A percentile compares a stretch with the other conserved stretches of the same genome.
Conservation (phyloP, 441 rosid genomes). For the Gossypium lobatum region DNA sequence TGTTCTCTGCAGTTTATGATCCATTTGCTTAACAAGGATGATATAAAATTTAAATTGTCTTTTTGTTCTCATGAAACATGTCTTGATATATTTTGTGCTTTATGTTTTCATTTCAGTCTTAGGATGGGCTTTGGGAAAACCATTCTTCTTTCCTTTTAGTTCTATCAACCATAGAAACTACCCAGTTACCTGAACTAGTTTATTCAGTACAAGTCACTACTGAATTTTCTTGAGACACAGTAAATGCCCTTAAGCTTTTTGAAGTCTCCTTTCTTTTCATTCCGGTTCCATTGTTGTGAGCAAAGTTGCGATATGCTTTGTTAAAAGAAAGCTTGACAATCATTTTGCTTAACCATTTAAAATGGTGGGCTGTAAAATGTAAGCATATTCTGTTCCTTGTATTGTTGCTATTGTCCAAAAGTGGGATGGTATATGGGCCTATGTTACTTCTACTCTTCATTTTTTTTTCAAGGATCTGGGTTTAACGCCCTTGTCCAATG, state of each 20-base stretch:
- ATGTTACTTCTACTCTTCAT: too few relatives aligned
- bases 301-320: not conserved
- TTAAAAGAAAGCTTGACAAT: not conserved
- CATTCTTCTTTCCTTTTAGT: too few relatives aligned
- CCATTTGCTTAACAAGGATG: not conserved
- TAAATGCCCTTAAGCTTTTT: not conserved
- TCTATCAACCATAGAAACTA: too few relatives aligned
- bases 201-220: not conserved
- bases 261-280: not conserved
- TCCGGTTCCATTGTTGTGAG: not conserved
- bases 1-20: not conserved
- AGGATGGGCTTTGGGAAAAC: too few relatives aligned
- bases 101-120: not conserved
- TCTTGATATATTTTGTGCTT: not conserved
- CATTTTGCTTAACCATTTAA: not conserved
- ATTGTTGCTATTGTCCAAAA: not conserved
- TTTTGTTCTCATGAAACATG: not conserved
- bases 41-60: not conserved
- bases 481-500: too few relatives aligned
- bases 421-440: not conserved
- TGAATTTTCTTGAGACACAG: not conserved
- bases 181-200: not conserved
- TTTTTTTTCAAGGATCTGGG: too few relatives aligned
- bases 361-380: not conserved
- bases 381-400: not conserved